A percentile compares a stretch with the other conserved stretches of the same genome.
phyloP scores from a whole-genome alignment of 2,329 filamentous ascomycete species.

The Aureobasidium sp. region DNA sequence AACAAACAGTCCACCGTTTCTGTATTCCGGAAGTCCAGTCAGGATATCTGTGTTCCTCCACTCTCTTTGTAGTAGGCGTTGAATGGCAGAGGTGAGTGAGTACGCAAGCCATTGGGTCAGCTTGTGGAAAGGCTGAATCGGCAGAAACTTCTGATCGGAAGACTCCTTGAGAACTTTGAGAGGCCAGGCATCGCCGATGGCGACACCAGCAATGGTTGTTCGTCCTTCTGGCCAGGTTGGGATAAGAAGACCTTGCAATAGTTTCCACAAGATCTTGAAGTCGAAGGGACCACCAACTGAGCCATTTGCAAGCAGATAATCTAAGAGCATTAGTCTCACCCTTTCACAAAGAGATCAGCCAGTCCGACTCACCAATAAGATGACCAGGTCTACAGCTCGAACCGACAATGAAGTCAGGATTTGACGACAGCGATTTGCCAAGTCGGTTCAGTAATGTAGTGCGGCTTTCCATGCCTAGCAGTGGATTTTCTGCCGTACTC shows the following conservation, averaged over 20 bases:
- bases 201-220: conserved; percentile 72
- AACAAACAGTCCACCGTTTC: conserved; percentile 77
- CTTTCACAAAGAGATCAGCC: too few species aligned
- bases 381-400: conserved; percentile 81
- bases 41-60: conserved; percentile 54
- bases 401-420: conserved; percentile 73
- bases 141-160: conserved; percentile 58
- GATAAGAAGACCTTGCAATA: conserved; percentile 73
- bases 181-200: conserved; percentile 85
- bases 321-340: not conserved
- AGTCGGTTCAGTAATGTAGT: conserved; percentile 67
- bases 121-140: conserved; percentile 52
- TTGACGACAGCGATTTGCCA: conserved; percentile 59
- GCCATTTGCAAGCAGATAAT: too few species aligned
- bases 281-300: too few species aligned
- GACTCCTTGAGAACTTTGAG: conserved; percentile 40
- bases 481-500: conserved; percentile 65
- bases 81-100: conserved; percentile 69
- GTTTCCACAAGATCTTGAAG: conserved; percentile 77
- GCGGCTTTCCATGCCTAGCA: conserved; percentile 77
- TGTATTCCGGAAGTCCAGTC: conserved; percentile 80
- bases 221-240: conserved; percentile 80
- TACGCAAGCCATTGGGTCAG: conserved; percentile 86
- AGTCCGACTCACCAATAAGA: too few species aligned
- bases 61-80: conserved; percentile 44